These are phyloP conservation scores for Chalciporus sphaerocephalus DNA, from an alignment of 768 basidiomycete species.

Conservation along the genomic window DNA sequence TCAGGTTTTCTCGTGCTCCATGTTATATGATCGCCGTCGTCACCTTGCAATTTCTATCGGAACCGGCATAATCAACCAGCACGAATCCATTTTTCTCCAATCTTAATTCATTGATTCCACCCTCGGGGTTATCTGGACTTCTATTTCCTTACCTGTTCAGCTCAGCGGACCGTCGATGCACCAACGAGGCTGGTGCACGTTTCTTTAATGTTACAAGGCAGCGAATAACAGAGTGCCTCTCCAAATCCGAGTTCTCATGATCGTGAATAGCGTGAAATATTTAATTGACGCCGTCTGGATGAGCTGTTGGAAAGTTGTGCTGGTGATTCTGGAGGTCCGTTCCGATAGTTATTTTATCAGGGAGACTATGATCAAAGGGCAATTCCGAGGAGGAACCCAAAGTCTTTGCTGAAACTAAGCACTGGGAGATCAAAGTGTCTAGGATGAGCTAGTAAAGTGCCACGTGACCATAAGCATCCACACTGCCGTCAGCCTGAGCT, in stretches of 20 bases:
- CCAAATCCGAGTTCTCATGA: slow-evolving; percentile 21
- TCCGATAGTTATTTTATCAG: neutral
- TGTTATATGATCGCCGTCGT: slow-evolving; percentile 30
- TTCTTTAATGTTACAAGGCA: slow-evolving; percentile 28
- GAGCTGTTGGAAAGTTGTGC: neutral
- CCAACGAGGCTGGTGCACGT: slow-evolving; percentile 32
- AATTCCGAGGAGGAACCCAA: slow-evolving; percentile 13
- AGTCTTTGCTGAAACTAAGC: neutral
- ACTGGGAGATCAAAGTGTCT: slow-evolving; percentile 1
- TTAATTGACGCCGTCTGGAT: slow-evolving; percentile 7
- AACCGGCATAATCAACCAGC: slow-evolving; percentile 27
- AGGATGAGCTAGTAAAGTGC: neutral
- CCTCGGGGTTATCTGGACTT: slow-evolving; percentile 29
- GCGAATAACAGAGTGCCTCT: slow-evolving; percentile 17
- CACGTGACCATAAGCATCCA: slow-evolving; percentile 15
- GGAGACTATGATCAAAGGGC: neutral
- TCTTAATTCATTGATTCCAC: slow-evolving; percentile 28
- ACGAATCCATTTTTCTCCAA: slow-evolving; percentile 20
- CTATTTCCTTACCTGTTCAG: slow-evolving; percentile 11
- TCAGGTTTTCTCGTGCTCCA: slow-evolving; percentile 34
- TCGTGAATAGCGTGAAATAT: slow-evolving; percentile 19
- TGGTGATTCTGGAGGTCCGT: slow-evolving; percentile 5
- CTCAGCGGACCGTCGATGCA: slow-evolving; percentile 19
- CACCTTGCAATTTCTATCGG: slow-evolving; percentile 29
- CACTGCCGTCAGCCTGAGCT: neutral